Evolutionary conservation across 345 rosid genomes (phyloP), one percentile per base, ranked within the genome.

Genomic region (Rubroshorea leprosula): DNA sequence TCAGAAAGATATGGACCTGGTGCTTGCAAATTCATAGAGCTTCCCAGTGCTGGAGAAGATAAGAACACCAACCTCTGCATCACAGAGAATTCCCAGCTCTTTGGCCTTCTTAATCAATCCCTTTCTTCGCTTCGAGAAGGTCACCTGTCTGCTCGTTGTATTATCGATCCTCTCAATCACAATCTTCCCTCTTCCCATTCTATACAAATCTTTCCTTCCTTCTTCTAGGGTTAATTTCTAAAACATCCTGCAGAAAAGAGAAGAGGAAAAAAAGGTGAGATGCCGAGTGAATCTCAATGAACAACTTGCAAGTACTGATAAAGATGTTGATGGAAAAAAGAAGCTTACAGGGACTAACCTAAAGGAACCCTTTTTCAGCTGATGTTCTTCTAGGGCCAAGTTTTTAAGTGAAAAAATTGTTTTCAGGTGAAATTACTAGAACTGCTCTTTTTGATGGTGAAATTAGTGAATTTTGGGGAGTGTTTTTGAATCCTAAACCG

Each of bases 161-260:
- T 78, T 70, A 39, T 78, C 83, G 54, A 78, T 78, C 76, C 75
- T 69, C 39, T 49, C 58, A 24, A 78, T 78, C 49, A 39, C 75
- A 57, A 72, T 75, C 77, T 78, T 78, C 56, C 83, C 80, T 62
- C 80, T 72, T 21, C 83, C 83, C 83, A 78, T 76, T 45, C 54
- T 16, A n/a, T 48, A 23, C 22, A 23, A 8, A 13, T 15, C 22
- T n/a, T 46, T 26, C 23, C 2, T 19, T 46, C 31, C 38, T 41
- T 38, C 0, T 44, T 43, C 60, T 76, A 76, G 80, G 80, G 77
- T 74, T n/a, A n/a, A n/a, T n/a, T 72, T 57, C 74, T 68, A 31
- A 1, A 54, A 10, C 15, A n/a, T n/a, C n/a, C n/a, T n/a, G n/a
- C n/a, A 21, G 38, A 9, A 18, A 17, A 51, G 23, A 15, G 12